Evolutionary conservation across 768 basidiomycete genomes (phyloP).

Genomic region (Botryobasidium botryosum): DNA sequence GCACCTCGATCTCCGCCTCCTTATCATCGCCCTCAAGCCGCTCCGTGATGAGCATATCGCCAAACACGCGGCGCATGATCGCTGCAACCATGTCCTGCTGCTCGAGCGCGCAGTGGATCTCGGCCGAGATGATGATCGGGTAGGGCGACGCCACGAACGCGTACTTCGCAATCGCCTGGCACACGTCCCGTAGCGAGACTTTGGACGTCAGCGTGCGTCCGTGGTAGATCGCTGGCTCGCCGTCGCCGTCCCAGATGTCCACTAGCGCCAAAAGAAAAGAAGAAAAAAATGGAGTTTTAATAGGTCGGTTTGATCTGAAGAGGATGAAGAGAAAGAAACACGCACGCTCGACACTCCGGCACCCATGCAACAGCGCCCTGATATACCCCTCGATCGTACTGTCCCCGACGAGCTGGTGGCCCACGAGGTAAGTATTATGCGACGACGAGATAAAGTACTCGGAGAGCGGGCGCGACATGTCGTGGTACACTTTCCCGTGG

Average conservation of each 20-base stretch:
- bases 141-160: conserved; percentile 83
- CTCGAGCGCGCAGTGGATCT: conserved; percentile 63
- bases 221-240: conserved; percentile 74
- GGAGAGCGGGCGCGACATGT: conserved; percentile 76
- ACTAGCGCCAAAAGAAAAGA: conserved; percentile 29
- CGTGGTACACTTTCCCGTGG: conserved; percentile 41
- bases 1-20: conserved; percentile 25
- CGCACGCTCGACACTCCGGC: conserved; percentile 86
- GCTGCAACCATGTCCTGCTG: conserved; percentile 67
- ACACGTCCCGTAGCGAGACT: conserved; percentile 63
- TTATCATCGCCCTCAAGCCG: conserved; percentile 26
- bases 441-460: conserved; percentile 84
- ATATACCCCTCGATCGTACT: conserved; percentile 59
- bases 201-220: conserved; percentile 78
- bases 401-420: conserved; percentile 71
- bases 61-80: conserved; percentile 54
- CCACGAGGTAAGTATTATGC: conserved; percentile 85
- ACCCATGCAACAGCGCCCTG: conserved; percentile 71
- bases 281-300: neutral
- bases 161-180: conserved; percentile 71
- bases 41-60: conserved; percentile 32
- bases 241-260: conserved; percentile 81
- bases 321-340: conserved; percentile 10
- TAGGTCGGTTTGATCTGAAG: neutral
- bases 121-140: conserved; percentile 84